Evolutionary conservation across 2,329 filamentous ascomycete species (phyloP), one percentile per base, ranked within the genome.

Genomic region (Biscogniauxia sp.): DNA sequence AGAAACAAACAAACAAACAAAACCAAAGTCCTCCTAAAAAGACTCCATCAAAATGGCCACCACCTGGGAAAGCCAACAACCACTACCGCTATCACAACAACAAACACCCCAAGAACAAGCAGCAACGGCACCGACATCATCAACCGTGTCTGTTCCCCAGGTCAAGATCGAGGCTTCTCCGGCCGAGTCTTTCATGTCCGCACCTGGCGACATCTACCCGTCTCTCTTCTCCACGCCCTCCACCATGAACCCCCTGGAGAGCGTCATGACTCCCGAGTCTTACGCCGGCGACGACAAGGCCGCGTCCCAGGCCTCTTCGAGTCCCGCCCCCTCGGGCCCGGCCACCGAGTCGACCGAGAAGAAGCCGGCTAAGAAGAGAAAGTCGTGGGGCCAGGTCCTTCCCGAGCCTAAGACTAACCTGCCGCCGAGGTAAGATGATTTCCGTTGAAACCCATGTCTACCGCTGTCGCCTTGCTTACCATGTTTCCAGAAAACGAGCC

Each of bases 361-460:
- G 83, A 95, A 92, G 80, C 83, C 85, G 0, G 79, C 84, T 41
- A 97, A 97, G 86, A 97, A 97, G 86, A 85, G 95, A 72, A 99
- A 98, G 80, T 98, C 95, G 54, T 99, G 95, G 95, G 95, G 95
- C 55, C 95, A 99, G 78, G 92, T 96, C 75, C 87, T 98, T 50
- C 95, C 95, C 19, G 92, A 96, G 73, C 95, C 95, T 51, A 98
- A 97, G 84, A 98, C 95, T 32, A 96, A 94, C 73, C 87, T 98
- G 7, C 94, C 94, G 63, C 94, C 94, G 49, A 89, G 93, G 89
- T 91, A 86, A 72, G 80, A 59, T 28, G 59, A 19, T 50, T 23
- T 32, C 20, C 64, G 66, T 63, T 5, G 0, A 19, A 23, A 51
- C n/a, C 25, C 50, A 32, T 8, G 19, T 37, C 1, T 32, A 58